Percentiles rank a stretch among this genome's conserved stretches.
Conservation (phyloP, 108 stramenopile species). For the Cyclotella baltica region DNA sequence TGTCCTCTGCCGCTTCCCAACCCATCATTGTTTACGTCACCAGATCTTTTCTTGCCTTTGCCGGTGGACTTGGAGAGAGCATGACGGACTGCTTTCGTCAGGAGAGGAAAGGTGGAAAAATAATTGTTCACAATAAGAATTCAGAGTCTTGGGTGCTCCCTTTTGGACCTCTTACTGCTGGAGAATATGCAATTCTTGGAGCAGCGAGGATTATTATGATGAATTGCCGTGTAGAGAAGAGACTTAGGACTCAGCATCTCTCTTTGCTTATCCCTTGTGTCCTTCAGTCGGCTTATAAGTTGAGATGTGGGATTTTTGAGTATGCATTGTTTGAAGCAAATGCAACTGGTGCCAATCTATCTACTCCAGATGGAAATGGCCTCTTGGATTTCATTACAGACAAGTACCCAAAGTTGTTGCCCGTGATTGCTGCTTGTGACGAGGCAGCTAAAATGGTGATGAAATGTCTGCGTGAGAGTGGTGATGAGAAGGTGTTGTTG, state of each 20-base stretch:
- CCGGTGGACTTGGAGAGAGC: constrained; percentile 39
- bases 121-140: constrained; percentile 5
- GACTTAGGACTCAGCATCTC: constrained; percentile 29
- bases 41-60: constrained; percentile 43
- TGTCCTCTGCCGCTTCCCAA: constrained; percentile 40
- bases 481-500: constrained; percentile 40
- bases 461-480: constrained; percentile 16
- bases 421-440: constrained; percentile 37
- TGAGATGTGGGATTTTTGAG: constrained; percentile 37
- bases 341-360: constrained; percentile 21
- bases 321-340: constrained; percentile 32
- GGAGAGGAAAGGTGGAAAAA: constrained; percentile 15
- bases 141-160: constrained; percentile 37
- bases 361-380: constrained; percentile 30
- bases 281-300: constrained; percentile 49
- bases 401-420: constrained; percentile 20
- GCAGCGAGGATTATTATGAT: constrained; percentile 39
- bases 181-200: constrained; percentile 32
- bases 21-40: constrained; percentile 40
- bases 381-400: constrained; percentile 27
- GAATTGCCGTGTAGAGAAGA: constrained; percentile 10
- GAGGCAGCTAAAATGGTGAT: constrained; percentile 49
- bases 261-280: constrained; percentile 44
- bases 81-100: constrained; percentile 25
- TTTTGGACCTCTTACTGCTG: constrained; percentile 34